Percentiles rank a stretch among this genome's conserved stretches.
Evolutionary conservation across 257 asterid species (phyloP).

Genomic region (Asclepias syriaca): DNA sequence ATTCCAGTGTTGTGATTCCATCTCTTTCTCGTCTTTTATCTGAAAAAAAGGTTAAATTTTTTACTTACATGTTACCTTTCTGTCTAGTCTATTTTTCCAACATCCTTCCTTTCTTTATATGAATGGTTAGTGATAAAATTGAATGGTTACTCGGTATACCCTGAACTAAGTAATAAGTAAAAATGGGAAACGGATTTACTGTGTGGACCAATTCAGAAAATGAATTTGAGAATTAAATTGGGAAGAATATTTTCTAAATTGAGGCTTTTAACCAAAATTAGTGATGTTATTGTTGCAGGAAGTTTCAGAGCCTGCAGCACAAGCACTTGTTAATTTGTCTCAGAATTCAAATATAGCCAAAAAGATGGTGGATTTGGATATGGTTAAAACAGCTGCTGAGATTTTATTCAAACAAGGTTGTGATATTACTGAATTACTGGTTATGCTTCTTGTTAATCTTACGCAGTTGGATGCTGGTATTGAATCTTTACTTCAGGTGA

Average conservation of each 20-base stretch:
- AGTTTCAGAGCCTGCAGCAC: conserved; percentile 89
- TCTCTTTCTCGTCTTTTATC: conserved; percentile 55
- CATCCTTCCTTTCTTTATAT: neutral
- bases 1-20: conserved; percentile 47
- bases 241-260: neutral
- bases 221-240: neutral
- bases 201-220: neutral
- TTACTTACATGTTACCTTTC: neutral
- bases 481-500: conserved; percentile 85
- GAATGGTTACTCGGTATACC: neutral
- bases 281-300: conserved; percentile 42
- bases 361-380: conserved; percentile 59
- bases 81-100: neutral
- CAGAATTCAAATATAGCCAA: conserved; percentile 56
- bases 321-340: conserved; percentile 86
- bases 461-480: conserved; percentile 82
- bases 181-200: neutral
- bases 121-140: neutral
- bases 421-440: conserved; percentile 52
- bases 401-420: conserved; percentile 55
- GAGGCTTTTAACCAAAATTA: neutral
- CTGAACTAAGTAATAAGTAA: neutral
- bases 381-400: conserved; percentile 58
- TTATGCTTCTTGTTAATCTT: conserved; percentile 91
- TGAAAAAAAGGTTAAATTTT: conserved; percentile 55